Conservation (phyloP, 1,139 yeast genomes). For the Suhomyces guaymorum region DNA sequence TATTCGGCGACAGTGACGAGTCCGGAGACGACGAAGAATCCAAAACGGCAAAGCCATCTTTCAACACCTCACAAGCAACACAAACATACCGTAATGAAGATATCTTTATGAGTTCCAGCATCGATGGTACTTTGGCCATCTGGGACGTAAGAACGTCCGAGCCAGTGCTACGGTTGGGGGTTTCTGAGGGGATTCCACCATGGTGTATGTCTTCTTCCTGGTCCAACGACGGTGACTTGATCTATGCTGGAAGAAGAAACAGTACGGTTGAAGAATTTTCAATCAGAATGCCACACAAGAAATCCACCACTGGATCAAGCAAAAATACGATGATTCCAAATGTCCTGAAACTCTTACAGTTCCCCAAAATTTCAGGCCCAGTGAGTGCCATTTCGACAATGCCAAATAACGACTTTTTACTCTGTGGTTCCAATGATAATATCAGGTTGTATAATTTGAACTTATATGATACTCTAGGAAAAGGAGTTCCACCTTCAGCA, state of each 20-base stretch:
- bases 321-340: conserved; percentile 37
- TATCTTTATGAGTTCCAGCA: conserved; percentile 74
- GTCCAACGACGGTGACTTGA: conserved; percentile 78
- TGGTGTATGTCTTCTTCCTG: conserved; percentile 96
- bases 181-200: conserved; percentile 76
- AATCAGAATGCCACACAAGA: conserved; percentile 55
- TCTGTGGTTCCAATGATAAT: conserved; percentile 91
- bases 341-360: conserved; percentile 60
- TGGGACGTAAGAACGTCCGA: conserved; percentile 73
- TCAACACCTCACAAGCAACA: conserved; percentile 10
- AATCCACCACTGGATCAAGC: conserved; percentile 18
- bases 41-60: conserved; percentile 9
- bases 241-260: conserved; percentile 87
- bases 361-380: conserved; percentile 90
- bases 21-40: conserved; percentile 39
- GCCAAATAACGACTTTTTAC: conserved; percentile 76
- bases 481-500: conserved; percentile 15
- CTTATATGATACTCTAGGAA: conserved; percentile 37
- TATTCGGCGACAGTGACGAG: conserved; percentile 74
- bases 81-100: conserved; percentile 47
- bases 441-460: conserved; percentile 79
- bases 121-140: conserved; percentile 78
- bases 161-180: conserved; percentile 55
- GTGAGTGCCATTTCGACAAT: conserved; percentile 78
- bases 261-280: conserved; percentile 86